phyloP scores from a whole-genome alignment of 2,329 filamentous ascomycete species.

The Trichoderma sp. region DNA sequence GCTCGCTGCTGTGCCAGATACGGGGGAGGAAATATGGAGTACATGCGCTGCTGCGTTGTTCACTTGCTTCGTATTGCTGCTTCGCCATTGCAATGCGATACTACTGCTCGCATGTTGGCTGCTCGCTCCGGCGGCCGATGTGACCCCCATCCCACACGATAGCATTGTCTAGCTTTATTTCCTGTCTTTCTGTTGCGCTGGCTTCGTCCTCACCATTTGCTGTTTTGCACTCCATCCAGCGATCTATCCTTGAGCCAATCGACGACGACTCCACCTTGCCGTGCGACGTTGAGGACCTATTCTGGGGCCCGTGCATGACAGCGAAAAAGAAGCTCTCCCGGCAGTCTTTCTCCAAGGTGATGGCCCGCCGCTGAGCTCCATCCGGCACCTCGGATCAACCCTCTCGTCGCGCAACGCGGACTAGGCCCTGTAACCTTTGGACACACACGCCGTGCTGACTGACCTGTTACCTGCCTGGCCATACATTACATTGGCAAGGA shows the following conservation, averaged over 20 bases:
- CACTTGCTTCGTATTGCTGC: constrained; percentile 24
- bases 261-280: constrained; percentile 15
- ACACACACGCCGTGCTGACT: constrained; percentile 23
- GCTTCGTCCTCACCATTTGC: not conserved
- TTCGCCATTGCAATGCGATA: constrained; percentile 4
- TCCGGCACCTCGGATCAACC: constrained; percentile 18
- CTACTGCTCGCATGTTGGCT: not conserved
- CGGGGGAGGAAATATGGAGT: constrained; percentile 7
- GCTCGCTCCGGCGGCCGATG: constrained; percentile 7
- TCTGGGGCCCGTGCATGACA: not conserved
- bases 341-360: constrained; percentile 1
- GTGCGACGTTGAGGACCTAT: constrained; percentile 16
- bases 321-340: constrained; percentile 8
- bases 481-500: constrained; percentile 24
- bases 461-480: constrained; percentile 5
- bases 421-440: constrained; percentile 25
- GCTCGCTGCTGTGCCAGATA: constrained; percentile 13
- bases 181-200: not conserved
- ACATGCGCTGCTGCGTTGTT: constrained; percentile 14
- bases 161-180: not conserved
- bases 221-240: not conserved
- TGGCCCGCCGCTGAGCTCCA: constrained; percentile 16
- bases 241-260: not conserved
- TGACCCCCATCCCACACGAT: constrained; percentile 18
- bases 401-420: constrained; percentile 14